Conservation (phyloP, 768 basidiomycete species). For the Boletus rubropictus region DNA sequence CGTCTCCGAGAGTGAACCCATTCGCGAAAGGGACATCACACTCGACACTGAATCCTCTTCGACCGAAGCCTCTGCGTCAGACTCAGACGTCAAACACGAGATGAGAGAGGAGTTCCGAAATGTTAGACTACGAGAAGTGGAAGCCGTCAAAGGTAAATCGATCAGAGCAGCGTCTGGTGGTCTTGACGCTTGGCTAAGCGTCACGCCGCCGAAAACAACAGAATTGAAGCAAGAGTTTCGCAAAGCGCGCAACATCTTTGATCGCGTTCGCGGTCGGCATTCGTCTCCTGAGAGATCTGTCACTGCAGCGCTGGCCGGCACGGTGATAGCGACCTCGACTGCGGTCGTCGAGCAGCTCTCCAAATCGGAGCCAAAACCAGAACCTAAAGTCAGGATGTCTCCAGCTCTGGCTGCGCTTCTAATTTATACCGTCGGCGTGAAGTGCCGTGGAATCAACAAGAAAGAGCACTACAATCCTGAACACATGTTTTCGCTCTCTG, state of each 20-base stretch:
- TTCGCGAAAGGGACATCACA: slow-evolving; percentile 29
- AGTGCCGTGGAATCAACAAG: slow-evolving; percentile 86
- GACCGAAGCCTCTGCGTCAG: slow-evolving; percentile 34
- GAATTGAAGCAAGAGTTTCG: slow-evolving; percentile 38
- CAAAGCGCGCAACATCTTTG: slow-evolving; percentile 38
- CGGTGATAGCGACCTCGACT: slow-evolving; percentile 6
- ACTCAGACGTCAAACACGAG: slow-evolving; percentile 26
- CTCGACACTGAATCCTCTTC: slow-evolving; percentile 41
- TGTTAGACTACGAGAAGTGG: slow-evolving; percentile 25
- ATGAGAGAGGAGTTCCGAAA: slow-evolving; percentile 26
- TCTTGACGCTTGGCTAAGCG: slow-evolving; percentile 12
- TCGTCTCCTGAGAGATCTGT: slow-evolving; percentile 17
- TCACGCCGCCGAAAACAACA: slow-evolving; percentile 6
- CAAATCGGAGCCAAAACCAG: slow-evolving; percentile 13
- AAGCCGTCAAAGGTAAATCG: slow-evolving; percentile 33
- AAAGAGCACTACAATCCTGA: slow-evolving; percentile 80
- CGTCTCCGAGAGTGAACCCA: slow-evolving; percentile 37
- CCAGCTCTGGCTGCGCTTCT: slow-evolving; percentile 64
- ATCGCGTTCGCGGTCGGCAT: slow-evolving; percentile 35
- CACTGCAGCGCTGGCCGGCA: slow-evolving; percentile 11
- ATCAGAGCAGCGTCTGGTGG: not conserved
- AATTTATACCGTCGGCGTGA: slow-evolving; percentile 93
- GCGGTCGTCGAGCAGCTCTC: slow-evolving; percentile 14
- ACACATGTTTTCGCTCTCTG: slow-evolving; percentile 91
- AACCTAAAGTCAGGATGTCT: slow-evolving; percentile 64